Percentiles rank a stretch among this genome's conserved stretches.
Evolutionary conservation across 345 rosid genomes (phyloP).

Genomic region (Capsella bursapastoris): DNA sequence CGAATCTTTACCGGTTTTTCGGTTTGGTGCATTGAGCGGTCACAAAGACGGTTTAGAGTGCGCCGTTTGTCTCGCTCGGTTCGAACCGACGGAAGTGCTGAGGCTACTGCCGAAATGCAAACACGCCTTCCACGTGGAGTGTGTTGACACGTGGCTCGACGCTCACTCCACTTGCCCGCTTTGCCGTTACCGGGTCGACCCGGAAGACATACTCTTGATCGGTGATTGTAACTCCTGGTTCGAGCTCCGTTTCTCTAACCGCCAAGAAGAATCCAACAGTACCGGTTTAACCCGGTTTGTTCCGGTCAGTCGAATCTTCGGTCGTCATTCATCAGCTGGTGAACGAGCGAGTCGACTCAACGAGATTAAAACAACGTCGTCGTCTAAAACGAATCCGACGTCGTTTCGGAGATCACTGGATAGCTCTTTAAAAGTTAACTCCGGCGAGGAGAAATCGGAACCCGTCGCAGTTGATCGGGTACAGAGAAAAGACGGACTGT

Average conservation of each 20-base stretch:
- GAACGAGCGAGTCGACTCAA: slow-evolving; percentile 43
- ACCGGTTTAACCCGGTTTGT: slow-evolving; percentile 25
- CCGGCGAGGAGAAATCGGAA: slow-evolving; percentile 25
- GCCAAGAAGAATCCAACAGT: slow-evolving; percentile 23
- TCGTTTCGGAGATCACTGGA: slow-evolving; percentile 64
- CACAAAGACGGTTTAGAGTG: slow-evolving; percentile 85
- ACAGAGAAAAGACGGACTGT: slow-evolving; percentile 66
- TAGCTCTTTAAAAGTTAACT: slow-evolving; percentile 44
- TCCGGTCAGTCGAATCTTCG: slow-evolving; percentile 55
- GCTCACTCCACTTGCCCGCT: slow-evolving; percentile 95
- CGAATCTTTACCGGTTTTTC: slow-evolving; percentile 81
- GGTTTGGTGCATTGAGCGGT: slow-evolving; percentile 75
- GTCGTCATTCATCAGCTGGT: slow-evolving; percentile 78
- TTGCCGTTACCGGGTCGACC: slow-evolving; percentile 88
- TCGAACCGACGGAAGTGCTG: slow-evolving; percentile 66
- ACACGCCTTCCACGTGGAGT: slow-evolving; percentile 93
- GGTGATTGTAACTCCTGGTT: slow-evolving; percentile 45
- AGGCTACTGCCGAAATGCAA: slow-evolving; percentile 81
- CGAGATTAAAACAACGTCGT: slow-evolving; percentile 4
- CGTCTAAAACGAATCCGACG: slow-evolving; percentile 31
- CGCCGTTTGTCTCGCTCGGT: slow-evolving; percentile 74
- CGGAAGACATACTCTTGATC: slow-evolving; percentile 77
- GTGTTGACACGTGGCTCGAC: slow-evolving; percentile 97
- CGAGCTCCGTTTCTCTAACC: slow-evolving; percentile 34
- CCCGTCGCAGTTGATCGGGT: slow-evolving; percentile 52